phyloP scores from a whole-genome alignment of 2,329 filamentous ascomycete genomes.

The Thelonectria blattea region DNA sequence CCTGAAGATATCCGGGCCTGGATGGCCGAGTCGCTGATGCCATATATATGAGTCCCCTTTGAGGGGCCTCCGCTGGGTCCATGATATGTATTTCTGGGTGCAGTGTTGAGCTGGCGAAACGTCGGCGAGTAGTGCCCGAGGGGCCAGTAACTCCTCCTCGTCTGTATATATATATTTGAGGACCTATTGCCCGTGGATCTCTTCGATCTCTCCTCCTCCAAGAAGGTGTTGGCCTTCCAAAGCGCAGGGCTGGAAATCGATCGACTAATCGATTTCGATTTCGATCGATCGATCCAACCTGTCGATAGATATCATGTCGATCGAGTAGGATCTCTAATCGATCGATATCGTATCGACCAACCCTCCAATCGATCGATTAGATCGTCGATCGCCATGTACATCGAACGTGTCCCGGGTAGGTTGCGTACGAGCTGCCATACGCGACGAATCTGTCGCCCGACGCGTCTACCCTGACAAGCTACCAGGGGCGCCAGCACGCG shows the following conservation, averaged over 20 bases:
- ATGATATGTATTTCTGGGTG: neutral
- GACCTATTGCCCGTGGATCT: too few species aligned
- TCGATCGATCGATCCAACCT: neutral
- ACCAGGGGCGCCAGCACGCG: neutral
- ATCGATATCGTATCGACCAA: constrained; percentile 2
- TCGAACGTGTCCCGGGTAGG: neutral
- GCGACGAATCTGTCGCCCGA: neutral
- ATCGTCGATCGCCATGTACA: neutral
- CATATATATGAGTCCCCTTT: neutral
- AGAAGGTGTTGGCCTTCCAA: too few species aligned
- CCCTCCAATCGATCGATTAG: neutral
- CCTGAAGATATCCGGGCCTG: neutral
- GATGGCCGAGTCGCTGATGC: neutral
- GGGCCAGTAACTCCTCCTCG: too few species aligned
- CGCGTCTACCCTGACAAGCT: neutral
- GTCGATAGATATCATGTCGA: too few species aligned
- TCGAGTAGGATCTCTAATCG: too few species aligned
- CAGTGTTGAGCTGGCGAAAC: too few species aligned
- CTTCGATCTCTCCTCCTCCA: too few species aligned
- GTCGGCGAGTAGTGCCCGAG: too few species aligned
- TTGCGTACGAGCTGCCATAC: neutral
- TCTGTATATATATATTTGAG: too few species aligned
- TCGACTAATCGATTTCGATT: constrained; percentile 4
- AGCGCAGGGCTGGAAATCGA: neutral
- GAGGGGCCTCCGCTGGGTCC: neutral